A percentile compares a stretch with the other conserved stretches of the same genome.
Conservation (phyloP, 345 rosid genomes). For the Diplotaxis tenuifolia region DNA sequence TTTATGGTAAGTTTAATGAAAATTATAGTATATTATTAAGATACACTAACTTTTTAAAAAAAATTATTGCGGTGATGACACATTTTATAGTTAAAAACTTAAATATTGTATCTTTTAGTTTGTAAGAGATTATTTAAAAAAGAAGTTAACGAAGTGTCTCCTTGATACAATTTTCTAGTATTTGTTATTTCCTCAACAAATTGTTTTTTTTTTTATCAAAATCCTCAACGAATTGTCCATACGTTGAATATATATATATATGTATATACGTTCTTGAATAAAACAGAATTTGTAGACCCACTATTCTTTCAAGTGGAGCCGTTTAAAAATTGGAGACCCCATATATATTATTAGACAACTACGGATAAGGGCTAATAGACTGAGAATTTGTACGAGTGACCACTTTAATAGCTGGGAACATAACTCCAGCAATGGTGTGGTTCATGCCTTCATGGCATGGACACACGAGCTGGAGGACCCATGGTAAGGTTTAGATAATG, state of each 20-base stretch:
- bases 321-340: neutral
- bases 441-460: neutral
- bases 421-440: conserved; percentile 2
- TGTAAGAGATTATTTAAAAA: no score
- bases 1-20: no score
- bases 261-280: neutral
- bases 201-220: no score
- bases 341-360: neutral
- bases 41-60: no score
- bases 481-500: neutral
- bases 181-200: neutral
- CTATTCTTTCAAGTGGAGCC: neutral
- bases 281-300: neutral
- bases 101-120: no score
- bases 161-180: neutral
- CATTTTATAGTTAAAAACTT: no score
- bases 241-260: no score
- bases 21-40: no score
- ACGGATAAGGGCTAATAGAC: neutral
- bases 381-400: neutral
- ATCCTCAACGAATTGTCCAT: no score
- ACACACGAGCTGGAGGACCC: conserved; percentile 5
- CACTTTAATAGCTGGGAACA: neutral
- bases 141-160: no score
- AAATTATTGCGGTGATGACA: no score